phyloP scores from a whole-genome alignment of 177 flowering plant genomes.

The Vitis hybrid region DNA sequence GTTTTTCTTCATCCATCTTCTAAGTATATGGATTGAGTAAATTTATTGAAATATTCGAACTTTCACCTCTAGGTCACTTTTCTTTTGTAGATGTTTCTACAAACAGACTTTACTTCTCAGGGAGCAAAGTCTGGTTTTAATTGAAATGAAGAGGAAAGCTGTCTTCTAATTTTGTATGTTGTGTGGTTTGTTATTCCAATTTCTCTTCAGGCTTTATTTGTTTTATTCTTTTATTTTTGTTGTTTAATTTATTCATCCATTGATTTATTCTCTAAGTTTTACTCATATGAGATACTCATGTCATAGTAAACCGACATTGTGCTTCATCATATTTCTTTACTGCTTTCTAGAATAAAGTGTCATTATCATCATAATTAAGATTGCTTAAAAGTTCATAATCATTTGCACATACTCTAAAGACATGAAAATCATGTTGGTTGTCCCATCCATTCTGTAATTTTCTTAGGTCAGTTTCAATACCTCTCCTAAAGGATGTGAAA shows the following conservation, averaged over 20 bases:
- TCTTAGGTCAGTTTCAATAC: constrained; percentile 22
- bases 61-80: too few species aligned
- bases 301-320: not conserved
- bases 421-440: constrained; percentile 27
- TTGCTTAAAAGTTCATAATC: constrained; percentile 5
- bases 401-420: constrained; percentile 1
- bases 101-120: too few species aligned
- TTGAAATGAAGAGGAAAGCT: too few species aligned
- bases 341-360: not conserved
- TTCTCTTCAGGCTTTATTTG: too few species aligned
- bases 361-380: not conserved
- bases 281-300: not conserved
- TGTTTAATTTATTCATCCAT: not conserved
- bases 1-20: too few species aligned
- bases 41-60: too few species aligned
- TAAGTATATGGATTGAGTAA: too few species aligned
- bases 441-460: constrained; percentile 27
- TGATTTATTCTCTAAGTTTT: not conserved
- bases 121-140: too few species aligned
- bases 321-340: not conserved
- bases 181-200: too few species aligned
- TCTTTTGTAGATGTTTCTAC: too few species aligned
- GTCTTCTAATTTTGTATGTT: too few species aligned
- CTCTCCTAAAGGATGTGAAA: constrained; percentile 5
- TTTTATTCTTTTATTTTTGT: not conserved